Base-by-base conservation (phyloP, 257 asterid species). In the Capsicum rhomboideum region DNA sequence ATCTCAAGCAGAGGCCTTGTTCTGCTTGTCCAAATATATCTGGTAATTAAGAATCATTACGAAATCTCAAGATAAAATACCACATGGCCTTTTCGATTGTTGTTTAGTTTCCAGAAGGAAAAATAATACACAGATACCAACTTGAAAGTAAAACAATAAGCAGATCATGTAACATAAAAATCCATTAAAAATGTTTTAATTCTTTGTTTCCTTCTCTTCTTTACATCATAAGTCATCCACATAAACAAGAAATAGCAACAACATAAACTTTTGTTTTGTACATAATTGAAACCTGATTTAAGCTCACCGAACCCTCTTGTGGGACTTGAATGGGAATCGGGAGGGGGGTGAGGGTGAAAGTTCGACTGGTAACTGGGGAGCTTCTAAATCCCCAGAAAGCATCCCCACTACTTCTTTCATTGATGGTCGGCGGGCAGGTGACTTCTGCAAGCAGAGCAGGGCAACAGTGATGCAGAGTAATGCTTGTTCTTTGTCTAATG, bases 341-440 rank as follows among this genome's bases (percentile, higher is more conserved):
- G 94, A 85, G 6, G 95, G 91, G 13, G 97, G 97, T 4, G 99
- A 93, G 68, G 96, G 97, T 0, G 97, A 93, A 87, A 92, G 92
- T 71, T 95, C 98, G n/a, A 90, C 90, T 0, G 99, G 99, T n/a
- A 97, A 87, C 91, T 90, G 90, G 1, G 96, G 98, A 55, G 91
- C 84, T 10, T 82, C 97, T 78, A 92, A 67, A 34, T 95, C 97
- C 20, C 98, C 98, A 1, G 89, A 86, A 83, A 97, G 89, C 86
- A 92, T 91, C 80, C 92, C 95, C 31, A 91, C 99, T 26, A 97
- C 97, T 84, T 95, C 98, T 69, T 90, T 93, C 99, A 95, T 97
- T 2, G 98, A 92, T 59, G 99, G 98, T 81, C 99, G 90, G 10
- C 91, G 81, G 7, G 93, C 74, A 23, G 98, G 98, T 14, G 92